Base-by-base conservation (phyloP, 305 asterid species). In the Rubia peregrina region DNA sequence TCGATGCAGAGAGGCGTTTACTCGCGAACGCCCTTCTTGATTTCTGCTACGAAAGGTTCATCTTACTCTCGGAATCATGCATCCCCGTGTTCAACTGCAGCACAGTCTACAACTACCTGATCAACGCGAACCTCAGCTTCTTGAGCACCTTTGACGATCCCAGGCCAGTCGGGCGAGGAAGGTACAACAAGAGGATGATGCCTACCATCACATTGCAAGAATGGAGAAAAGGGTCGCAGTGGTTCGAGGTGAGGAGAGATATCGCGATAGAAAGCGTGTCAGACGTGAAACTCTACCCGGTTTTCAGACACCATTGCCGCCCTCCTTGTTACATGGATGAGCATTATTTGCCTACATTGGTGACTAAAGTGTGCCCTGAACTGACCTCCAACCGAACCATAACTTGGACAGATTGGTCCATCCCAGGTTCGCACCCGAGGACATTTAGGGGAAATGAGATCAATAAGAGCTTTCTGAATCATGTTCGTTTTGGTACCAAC, bases 301-400 rank as follows among this genome's bases (percentile, higher is more conserved):
- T 85, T 24, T 85, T 85, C 73, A 79, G 77, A 65, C 75, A 84
- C 71, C 77, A 82, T 70, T 90, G 96, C 75, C 4, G 60, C 82
- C 90, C 91, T 7, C 96, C 95, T n/a, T 90, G 95, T 77, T 88
- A 90, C 68, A 83, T 86, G 92, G 96, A 90, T 49, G 96, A 90
- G 56, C 95, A 90, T 55, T 89, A 87, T 60, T 80, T 90, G 76
- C 90, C 95, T 56, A 90, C 95, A 0, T 57, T 89, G 57, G 94
- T 82, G 53, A 81, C 83, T 10, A 87, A 83, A 79, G 70, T 77
- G 42, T 84, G 83, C 62, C 87, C 85, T 2, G 61, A 77, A 22
- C 68, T 84, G 49, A 85, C 95, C 2, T 83, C 90, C 19, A 90
- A 80, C 44, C 60, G 79, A 81, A 82, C 86, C 24, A 46, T 88